These are phyloP conservation scores for Penicillium sp. DNA, from an alignment of 2,329 filamentous ascomycete species.

Conservation along the genomic window DNA sequence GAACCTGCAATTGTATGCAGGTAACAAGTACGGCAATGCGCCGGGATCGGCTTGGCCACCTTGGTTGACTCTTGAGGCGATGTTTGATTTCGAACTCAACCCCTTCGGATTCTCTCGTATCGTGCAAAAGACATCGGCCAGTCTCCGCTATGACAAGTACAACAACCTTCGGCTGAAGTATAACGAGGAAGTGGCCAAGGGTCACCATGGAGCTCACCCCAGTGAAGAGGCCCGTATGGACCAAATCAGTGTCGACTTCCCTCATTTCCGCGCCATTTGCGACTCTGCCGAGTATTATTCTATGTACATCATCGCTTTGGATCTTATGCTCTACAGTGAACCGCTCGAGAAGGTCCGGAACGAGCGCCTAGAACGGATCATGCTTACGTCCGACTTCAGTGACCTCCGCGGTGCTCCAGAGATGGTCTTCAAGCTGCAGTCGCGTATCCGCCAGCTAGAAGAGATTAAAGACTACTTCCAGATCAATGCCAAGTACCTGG, in stretches of 20 bases:
- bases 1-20: conserved; percentile 88
- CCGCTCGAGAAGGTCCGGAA: conserved; percentile 95
- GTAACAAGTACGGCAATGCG: conserved; percentile 86
- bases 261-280: conserved; percentile 88
- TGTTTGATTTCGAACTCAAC: conserved; percentile 93
- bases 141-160: conserved; percentile 94
- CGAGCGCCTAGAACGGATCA: conserved; percentile 95
- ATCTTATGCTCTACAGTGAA: conserved; percentile 93
- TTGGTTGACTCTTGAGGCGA: conserved; percentile 97
- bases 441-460: conserved; percentile 88
- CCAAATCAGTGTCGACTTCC: conserved; percentile 95
- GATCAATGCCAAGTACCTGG: conserved; percentile 81
- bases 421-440: conserved; percentile 87
- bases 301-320: conserved; percentile 95
- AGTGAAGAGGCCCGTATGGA: conserved; percentile 79
- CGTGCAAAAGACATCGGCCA: conserved; percentile 94
- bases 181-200: conserved; percentile 83
- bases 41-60: conserved; percentile 89
- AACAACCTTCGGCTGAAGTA: conserved; percentile 96
- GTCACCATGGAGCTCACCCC: conserved; percentile 49
- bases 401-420: conserved; percentile 90
- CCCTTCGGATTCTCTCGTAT: conserved; percentile 98
- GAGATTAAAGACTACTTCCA: conserved; percentile 98
- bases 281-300: conserved; percentile 97
- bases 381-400: conserved; percentile 97